Base-by-base conservation (phyloP, 495 filamentous ascomycete species). In the Rusavskia elegans region DNA sequence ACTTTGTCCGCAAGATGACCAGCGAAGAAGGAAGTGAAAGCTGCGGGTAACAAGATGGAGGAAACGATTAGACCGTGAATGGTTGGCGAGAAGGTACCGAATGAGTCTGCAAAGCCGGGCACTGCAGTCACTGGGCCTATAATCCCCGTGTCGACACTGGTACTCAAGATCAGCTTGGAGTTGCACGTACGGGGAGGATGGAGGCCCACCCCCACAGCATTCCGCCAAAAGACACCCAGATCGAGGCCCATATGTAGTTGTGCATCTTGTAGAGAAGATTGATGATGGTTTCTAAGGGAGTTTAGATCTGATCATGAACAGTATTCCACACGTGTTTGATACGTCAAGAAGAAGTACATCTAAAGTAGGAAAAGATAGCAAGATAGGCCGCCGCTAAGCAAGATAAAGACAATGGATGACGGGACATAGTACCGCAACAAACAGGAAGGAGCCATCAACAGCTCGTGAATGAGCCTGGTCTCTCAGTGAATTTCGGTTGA, bases 111-210 rank as follows among this genome's bases (percentile, higher is more conserved):
- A 59, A 81, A 84, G 39, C 68, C 61, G 0, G 67, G 66, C 82
- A 85, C 83, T 20, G 69, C 64, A 7, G 78, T 82, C 0, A 83
- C 64, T 11, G 78, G 73, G 0, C 82, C 82, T 45, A 84, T 81
- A 5, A 72, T 73, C 3, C 81, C 79, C 0, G 78, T 83, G 48
- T 84, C 79, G 59, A 76, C 74, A 6, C 76, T 59, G 36, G n/a
- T 16, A n/a, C 8, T 23, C 29, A 14, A 48, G 2, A 14, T 42
- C 10, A 42, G 20, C 32, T 13, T 8, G 32, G 13, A 35, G 32
- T 35, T 35, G 32, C 13, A 35, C 25, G 32, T 2, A 35, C 8
- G 13, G 32, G 32, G 32, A 42, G 19, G 39, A 2, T 8, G n/a
- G n/a, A 19, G 3, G 8, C n/a, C n/a, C n/a, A 42, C 39, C 14